A percentile compares a stretch with the other conserved stretches of the same genome.
These are phyloP conservation scores for Bacidia gigantensis DNA, from an alignment of 495 filamentous ascomycete genomes.

Conservation along the genomic window DNA sequence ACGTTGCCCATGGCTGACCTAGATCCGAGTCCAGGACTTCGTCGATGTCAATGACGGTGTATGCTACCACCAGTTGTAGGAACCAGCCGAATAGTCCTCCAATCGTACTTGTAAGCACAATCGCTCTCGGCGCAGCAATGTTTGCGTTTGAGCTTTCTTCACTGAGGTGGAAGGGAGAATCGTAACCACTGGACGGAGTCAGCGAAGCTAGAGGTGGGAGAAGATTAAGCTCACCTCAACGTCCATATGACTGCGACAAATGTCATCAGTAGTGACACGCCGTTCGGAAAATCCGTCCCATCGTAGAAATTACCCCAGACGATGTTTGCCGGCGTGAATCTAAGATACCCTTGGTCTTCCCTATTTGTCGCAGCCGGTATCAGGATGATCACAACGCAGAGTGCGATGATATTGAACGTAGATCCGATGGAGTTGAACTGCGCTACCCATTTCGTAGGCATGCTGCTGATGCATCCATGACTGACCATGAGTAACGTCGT, in stretches of 20 bases:
- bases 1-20: constrained; percentile 66
- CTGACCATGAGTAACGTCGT: constrained; percentile 56
- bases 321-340: constrained; percentile 45
- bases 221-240: constrained; percentile 20
- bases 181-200: constrained; percentile 36
- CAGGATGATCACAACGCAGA: constrained; percentile 52
- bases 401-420: constrained; percentile 57
- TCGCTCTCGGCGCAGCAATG: constrained; percentile 62
- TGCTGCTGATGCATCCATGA: constrained; percentile 56
- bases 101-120: constrained; percentile 53
- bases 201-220: not conserved
- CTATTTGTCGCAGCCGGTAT: constrained; percentile 49
- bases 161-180: constrained; percentile 60
- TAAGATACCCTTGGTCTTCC: constrained; percentile 36
- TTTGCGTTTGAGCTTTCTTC: constrained; percentile 72
- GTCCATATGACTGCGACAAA: constrained; percentile 53
- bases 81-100: constrained; percentile 64
- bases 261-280: constrained; percentile 61
- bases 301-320: constrained; percentile 63
- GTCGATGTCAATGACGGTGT: constrained; percentile 57
- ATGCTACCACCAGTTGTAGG: constrained; percentile 66
- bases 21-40: constrained; percentile 47
- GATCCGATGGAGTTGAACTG: constrained; percentile 65
- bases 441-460: constrained; percentile 63
- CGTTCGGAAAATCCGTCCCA: constrained; percentile 56